A percentile compares a stretch with the other conserved stretches of the same genome.
phyloP scores from a whole-genome alignment of 345 rosid species.

The Salix caprea region DNA sequence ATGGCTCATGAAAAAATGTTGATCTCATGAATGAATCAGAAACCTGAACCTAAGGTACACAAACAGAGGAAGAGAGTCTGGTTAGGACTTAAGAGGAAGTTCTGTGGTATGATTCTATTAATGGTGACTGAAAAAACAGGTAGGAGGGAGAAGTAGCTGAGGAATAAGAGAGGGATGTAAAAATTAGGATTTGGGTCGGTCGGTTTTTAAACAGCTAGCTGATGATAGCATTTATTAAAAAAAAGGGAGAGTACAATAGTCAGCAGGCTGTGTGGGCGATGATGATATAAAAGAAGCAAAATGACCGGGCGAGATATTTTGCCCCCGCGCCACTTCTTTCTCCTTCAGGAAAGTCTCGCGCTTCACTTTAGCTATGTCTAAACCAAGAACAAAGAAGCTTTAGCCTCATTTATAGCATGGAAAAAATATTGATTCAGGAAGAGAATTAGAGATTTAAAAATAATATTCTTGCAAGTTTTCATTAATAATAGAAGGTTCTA shows the following conservation, averaged over 20 bases:
- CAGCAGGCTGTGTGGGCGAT: background rate
- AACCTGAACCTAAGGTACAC: background rate
- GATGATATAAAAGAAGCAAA: background rate
- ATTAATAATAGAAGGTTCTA: background rate
- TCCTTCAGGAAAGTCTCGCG: constrained; percentile 16
- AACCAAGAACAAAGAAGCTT: background rate
- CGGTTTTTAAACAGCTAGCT: background rate
- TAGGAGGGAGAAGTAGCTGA: background rate
- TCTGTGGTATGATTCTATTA: background rate
- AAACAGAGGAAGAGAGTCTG: background rate
- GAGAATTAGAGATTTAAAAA: background rate
- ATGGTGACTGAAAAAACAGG: background rate
- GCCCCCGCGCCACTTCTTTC: background rate
- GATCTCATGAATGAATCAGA: background rate
- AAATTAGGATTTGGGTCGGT: background rate
- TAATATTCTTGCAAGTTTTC: background rate
- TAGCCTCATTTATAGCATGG: too few species aligned
- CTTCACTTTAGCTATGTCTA: background rate
- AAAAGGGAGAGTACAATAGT: background rate
- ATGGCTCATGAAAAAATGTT: too few species aligned
- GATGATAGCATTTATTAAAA: background rate
- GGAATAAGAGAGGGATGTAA: background rate
- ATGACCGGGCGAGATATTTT: background rate
- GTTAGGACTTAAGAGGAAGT: too few species aligned
- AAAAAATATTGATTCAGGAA: background rate